phyloP scores from a whole-genome alignment of 192 early-diverging fungal genomes.

The Geranomyces michiganensis region DNA sequence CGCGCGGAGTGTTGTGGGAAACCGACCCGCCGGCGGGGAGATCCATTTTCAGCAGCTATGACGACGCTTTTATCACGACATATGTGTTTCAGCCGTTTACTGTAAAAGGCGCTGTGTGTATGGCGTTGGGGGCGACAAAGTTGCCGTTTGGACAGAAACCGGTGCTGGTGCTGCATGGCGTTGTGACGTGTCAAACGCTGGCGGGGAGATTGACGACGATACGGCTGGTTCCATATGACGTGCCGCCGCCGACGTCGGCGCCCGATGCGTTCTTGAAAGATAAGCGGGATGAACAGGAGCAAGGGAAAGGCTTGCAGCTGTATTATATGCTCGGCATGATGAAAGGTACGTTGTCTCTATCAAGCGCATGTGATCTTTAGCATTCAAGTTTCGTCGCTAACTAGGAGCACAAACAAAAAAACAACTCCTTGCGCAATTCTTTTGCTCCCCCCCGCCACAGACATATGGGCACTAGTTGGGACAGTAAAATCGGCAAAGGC shows the following conservation, averaged over 20 bases:
- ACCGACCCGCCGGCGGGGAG: slow-evolving; percentile 18
- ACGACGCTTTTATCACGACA: slow-evolving; percentile 49
- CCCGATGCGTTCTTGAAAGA: slow-evolving; percentile 27
- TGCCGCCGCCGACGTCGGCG: slow-evolving; percentile 3
- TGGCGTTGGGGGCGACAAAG: slow-evolving; percentile 46
- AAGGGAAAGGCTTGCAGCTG: slow-evolving; percentile 47
- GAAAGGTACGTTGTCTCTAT: slow-evolving; percentile 34
- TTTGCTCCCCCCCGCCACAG: slow-evolving; percentile 21
- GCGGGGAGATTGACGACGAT: slow-evolving; percentile 45
- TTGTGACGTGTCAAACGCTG: slow-evolving; percentile 51
- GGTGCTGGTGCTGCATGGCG: slow-evolving; percentile 40
- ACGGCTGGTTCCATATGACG: slow-evolving; percentile 44
- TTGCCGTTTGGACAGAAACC: slow-evolving; percentile 55
- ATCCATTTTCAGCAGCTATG: slow-evolving; percentile 48
- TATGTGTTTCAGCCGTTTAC: slow-evolving; percentile 46
- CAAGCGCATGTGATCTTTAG: neutral
- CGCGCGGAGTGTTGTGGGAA: slow-evolving; percentile 53
- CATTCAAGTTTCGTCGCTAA: neutral
- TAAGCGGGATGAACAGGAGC: slow-evolving; percentile 45
- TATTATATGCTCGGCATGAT: slow-evolving; percentile 48
- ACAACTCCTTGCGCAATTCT: neutral
- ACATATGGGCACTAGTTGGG: slow-evolving; percentile 43
- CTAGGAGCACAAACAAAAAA: too few relatives aligned
- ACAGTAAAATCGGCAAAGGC: slow-evolving; percentile 35
- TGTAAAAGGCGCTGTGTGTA: slow-evolving; percentile 45